These are phyloP conservation scores for Graphilbum fragrans DNA, from an alignment of 2,329 filamentous ascomycete genomes.

Conservation along the genomic window DNA sequence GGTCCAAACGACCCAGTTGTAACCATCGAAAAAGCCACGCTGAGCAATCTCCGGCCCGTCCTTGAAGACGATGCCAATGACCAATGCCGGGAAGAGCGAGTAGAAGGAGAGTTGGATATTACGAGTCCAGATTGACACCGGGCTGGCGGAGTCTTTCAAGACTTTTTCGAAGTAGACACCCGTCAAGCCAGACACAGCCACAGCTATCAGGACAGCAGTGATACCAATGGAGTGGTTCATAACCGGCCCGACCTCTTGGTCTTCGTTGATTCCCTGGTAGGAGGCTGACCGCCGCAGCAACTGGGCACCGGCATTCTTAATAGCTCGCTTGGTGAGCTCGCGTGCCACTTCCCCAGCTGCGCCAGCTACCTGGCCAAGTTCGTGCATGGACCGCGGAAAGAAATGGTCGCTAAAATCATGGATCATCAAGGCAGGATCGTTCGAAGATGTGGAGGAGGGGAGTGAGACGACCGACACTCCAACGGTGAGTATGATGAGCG, in stretches of 20 bases:
- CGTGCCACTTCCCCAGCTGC: constrained; percentile 35
- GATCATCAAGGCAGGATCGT: constrained; percentile 45
- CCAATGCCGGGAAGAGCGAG: constrained; percentile 77
- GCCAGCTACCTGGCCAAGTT: constrained; percentile 53
- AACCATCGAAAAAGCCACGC: constrained; percentile 87
- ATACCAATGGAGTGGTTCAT: constrained; percentile 76
- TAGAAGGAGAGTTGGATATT: constrained; percentile 94
- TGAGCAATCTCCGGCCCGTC: constrained; percentile 75
- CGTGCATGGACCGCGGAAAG: constrained; percentile 69
- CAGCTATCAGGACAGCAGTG: constrained; percentile 64
- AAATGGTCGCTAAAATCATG: constrained; percentile 54
- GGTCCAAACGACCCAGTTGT: constrained; percentile 84
- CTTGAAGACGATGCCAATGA: constrained; percentile 75
- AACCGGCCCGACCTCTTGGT: constrained; percentile 34
- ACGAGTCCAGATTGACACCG: constrained; percentile 78
- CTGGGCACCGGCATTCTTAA: constrained; percentile 21
- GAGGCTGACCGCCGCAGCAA: constrained; percentile 66
- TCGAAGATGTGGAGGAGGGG: constrained; percentile 43
- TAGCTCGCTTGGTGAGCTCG: constrained; percentile 36
- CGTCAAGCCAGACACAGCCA: constrained; percentile 70
- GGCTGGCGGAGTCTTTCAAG: constrained; percentile 67
- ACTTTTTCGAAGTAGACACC: constrained; percentile 87
- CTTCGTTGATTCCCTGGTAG: constrained; percentile 74
- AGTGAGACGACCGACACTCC: constrained; percentile 82
- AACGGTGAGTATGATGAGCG: constrained; percentile 64